These are phyloP conservation scores for Nannochloropsis gaditana DNA, from an alignment of 108 stramenopile species.

Conservation along the genomic window DNA sequence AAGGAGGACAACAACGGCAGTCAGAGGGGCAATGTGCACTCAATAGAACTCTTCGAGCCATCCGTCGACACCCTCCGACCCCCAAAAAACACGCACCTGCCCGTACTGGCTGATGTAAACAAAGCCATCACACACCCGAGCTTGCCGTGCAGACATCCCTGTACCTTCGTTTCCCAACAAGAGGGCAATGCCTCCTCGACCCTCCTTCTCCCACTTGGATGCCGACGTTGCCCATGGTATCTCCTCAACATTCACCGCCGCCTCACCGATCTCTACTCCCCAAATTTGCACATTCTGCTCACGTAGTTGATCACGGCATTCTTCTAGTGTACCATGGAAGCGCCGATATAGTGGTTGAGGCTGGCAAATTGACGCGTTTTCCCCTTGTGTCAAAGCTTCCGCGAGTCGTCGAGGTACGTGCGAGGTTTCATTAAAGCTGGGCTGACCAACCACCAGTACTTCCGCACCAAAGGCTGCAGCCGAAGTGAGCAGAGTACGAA, in stretches of 20 bases:
- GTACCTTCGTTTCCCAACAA: slow-evolving; percentile 44
- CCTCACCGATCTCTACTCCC: slow-evolving; percentile 42
- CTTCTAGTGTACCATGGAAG: slow-evolving; percentile 24
- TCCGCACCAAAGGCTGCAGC: slow-evolving; percentile 48
- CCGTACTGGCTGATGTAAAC: slow-evolving; percentile 50
- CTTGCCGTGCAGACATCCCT: slow-evolving; percentile 3
- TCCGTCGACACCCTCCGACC: too few relatives aligned
- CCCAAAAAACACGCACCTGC: not conserved
- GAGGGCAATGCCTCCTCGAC: slow-evolving; percentile 27
- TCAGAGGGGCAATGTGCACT: not conserved
- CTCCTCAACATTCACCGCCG: slow-evolving; percentile 38
- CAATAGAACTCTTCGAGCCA: not conserved
- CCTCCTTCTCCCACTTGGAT: not conserved
- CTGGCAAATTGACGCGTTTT: not conserved
- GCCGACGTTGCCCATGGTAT: slow-evolving; percentile 26
- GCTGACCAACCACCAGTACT: slow-evolving; percentile 42
- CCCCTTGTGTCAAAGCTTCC: not conserved
- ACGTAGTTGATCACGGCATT: slow-evolving; percentile 35
- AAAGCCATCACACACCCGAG: slow-evolving; percentile 26
- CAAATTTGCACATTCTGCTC: slow-evolving; percentile 21
- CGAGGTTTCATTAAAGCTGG: slow-evolving; percentile 32
- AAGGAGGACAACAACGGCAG: not conserved
- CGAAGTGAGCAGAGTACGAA: slow-evolving; percentile 37
- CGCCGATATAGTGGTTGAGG: slow-evolving; percentile 5
- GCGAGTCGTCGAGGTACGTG: slow-evolving; percentile 24